phyloP scores from a whole-genome alignment of 768 basidiomycete genomes.

The Hygrophorus pudorinus region DNA sequence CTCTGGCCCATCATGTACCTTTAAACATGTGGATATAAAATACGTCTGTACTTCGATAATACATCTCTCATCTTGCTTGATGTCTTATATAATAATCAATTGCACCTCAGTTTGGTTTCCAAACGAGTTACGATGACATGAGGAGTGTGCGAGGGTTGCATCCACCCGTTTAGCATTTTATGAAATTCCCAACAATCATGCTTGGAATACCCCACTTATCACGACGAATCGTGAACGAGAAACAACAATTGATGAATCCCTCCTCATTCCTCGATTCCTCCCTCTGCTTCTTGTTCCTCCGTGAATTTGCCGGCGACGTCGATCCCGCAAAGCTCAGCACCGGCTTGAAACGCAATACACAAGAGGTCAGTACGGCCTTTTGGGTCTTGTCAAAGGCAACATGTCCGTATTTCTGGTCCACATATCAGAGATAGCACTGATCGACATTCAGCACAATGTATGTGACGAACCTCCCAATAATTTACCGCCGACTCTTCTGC shows the following conservation, averaged over 20 bases:
- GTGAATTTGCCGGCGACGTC: conserved; percentile 14
- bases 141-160: no score
- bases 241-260: conserved; percentile 76
- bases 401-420: conserved; percentile 81
- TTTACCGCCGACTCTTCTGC: conserved; percentile 94
- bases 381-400: conserved; percentile 89
- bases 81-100: no score
- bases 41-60: no score
- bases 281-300: conserved; percentile 3
- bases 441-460: background rate
- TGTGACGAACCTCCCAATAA: conserved; percentile 77
- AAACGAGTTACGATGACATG: no score
- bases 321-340: conserved; percentile 33
- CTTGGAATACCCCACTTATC: conserved; percentile 83
- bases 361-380: conserved; percentile 89
- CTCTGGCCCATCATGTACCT: no score
- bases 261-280: conserved; percentile 39
- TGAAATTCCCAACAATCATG: conserved; percentile 87
- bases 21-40: no score
- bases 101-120: no score
- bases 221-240: conserved; percentile 82
- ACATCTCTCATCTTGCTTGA: no score
- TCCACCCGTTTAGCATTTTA: conserved; percentile 40
- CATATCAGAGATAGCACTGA: conserved; percentile 2
- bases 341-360: conserved; percentile 77